Base-by-base conservation (phyloP, 2,329 filamentous ascomycete genomes). In the Cyphellophora attinorum region DNA sequence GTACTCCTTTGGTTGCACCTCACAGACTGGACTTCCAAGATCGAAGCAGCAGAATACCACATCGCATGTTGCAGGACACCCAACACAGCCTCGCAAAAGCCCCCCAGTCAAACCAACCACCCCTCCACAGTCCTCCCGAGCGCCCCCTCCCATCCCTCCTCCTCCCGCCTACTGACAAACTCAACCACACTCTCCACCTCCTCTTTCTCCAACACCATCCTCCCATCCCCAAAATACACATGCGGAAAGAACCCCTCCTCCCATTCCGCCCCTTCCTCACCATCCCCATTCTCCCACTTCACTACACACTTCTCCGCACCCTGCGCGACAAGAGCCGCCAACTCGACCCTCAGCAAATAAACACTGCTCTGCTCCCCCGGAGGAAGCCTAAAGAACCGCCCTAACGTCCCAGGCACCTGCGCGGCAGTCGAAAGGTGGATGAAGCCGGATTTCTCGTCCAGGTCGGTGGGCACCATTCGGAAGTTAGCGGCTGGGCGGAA, bases 181-280 rank as follows among this genome's bases (percentile, higher is more conserved):
- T 38, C 21, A 11, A 16, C 6, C 11, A 33, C 35, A 16, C 21
- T 23, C 21, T 34, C 30, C n/a, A 33, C 15, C 14, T 33, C 30
- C n/a, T 21, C 14, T 11, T 33, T 18, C 8, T n/a, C 33, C 28
- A 37, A 28, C 33, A 23, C 27, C 33, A 19, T 17, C 27, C 12
- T n/a, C 12, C 13, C 25, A 15, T 27, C 27, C n/a, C 27, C 19
- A 12, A 37, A 33, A 16, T 37, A 37, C 29, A 33, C 16, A 28
- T 37, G 34, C 14, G 58, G 58, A 41, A 61, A 61, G 38, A 61
- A 47, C 6, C 58, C 58, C 39, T 60, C 57, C n/a, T 48, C 49
- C 8, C 54, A 54, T 31, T 58, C 48, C 27, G 56, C 51, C 6
- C 55, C 55, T 14, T 57, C 53, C 27, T 50, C 54, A 4, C 48